Percentiles rank a stretch among this genome's conserved stretches.
These are phyloP conservation scores for Fraxinus velutina DNA, from an alignment of 305 asterid genomes.

Conservation along the genomic window DNA sequence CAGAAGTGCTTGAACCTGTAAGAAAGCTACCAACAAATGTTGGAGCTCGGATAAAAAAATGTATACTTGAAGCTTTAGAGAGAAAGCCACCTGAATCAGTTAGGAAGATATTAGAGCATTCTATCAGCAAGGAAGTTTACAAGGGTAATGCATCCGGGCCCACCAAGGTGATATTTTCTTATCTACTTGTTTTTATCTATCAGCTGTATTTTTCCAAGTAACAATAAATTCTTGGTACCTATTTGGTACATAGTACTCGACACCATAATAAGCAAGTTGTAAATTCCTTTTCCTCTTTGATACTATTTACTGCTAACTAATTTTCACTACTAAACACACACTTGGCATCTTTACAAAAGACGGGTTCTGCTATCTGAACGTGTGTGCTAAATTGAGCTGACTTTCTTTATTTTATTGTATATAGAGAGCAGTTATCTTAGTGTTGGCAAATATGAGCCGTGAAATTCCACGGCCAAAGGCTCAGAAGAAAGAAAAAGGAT, in stretches of 20 bases:
- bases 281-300: not conserved
- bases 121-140: slow-evolving; percentile 92
- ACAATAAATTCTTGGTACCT: not conserved
- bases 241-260: not conserved
- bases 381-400: slow-evolving; percentile 2
- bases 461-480: slow-evolving; percentile 56
- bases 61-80: slow-evolving; percentile 74
- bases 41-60: slow-evolving; percentile 82
- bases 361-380: not conserved
- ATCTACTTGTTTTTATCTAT: slow-evolving; percentile 16
- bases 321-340: not conserved
- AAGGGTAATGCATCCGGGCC: slow-evolving; percentile 99
- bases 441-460: slow-evolving; percentile 51
- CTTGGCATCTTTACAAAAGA: not conserved
- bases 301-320: not conserved
- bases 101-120: slow-evolving; percentile 62
- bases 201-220: not conserved
- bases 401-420: slow-evolving; percentile 27
- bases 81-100: slow-evolving; percentile 96
- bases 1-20: slow-evolving; percentile 86
- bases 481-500: slow-evolving; percentile 66
- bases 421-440: slow-evolving; percentile 86
- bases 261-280: not conserved
- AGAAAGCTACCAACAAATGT: slow-evolving; percentile 97
- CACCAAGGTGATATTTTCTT: slow-evolving; percentile 67